A percentile compares a stretch with the other conserved stretches of the same genome.
These are phyloP conservation scores for Endocalyx cinctus DNA, from an alignment of 2,329 filamentous ascomycete genomes.

Conservation along the genomic window DNA sequence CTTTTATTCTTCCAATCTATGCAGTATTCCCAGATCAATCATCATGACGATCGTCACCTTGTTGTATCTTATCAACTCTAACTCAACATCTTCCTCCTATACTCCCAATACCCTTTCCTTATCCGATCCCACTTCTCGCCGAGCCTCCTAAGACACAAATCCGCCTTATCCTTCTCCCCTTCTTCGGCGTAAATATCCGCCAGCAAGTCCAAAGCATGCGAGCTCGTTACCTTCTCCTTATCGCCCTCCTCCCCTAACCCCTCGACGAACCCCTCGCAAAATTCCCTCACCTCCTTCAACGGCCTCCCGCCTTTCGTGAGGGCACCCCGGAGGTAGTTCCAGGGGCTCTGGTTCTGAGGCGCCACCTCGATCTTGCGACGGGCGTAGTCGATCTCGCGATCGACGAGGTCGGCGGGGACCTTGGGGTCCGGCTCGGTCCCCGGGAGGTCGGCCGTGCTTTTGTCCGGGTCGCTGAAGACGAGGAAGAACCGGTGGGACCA, in stretches of 20 bases:
- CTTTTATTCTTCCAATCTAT: too few species aligned
- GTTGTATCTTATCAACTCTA: too few species aligned
- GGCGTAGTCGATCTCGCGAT: conserved; percentile 72
- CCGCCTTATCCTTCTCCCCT: conserved; percentile 58
- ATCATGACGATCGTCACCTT: too few species aligned
- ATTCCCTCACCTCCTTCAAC: conserved; percentile 41
- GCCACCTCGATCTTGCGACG: conserved; percentile 69
- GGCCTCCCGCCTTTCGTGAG: conserved; percentile 60
- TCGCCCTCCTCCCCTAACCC: conserved; percentile 38
- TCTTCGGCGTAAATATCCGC: conserved; percentile 62
- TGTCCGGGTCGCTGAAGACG: conserved; percentile 64
- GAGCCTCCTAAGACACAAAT: conserved; percentile 66
- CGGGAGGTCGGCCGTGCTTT: conserved; percentile 41
- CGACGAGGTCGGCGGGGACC: conserved; percentile 59
- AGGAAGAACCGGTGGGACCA: conserved; percentile 97
- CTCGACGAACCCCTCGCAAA: conserved; percentile 48
- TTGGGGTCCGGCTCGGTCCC: conserved; percentile 50
- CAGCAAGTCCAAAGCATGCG: conserved; percentile 66
- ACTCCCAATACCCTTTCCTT: conserved; percentile 89
- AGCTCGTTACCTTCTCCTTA: conserved; percentile 52
- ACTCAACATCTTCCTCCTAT: conserved; percentile 49
- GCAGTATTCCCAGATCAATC: too few species aligned
- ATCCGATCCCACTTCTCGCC: conserved; percentile 88
- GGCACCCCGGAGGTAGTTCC: conserved; percentile 85
- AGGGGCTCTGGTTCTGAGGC: conserved; percentile 90